phyloP scores from a whole-genome alignment of 208 protist genomes.

The Leishmania tarentolae region DNA sequence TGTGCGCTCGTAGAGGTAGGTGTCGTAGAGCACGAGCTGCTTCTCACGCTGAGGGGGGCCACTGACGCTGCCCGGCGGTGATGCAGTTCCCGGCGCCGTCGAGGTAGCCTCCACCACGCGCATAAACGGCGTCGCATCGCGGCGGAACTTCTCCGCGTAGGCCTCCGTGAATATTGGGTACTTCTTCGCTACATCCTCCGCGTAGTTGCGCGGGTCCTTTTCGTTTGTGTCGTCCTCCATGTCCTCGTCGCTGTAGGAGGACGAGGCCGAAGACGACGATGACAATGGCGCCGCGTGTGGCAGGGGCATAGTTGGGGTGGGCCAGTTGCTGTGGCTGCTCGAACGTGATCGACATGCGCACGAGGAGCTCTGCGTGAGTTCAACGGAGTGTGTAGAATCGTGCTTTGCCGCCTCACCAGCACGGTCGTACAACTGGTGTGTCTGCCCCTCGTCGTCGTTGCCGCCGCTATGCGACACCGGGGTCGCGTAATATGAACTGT shows the following conservation, averaged over 20 bases:
- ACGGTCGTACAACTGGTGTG: neutral
- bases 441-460: slow-evolving; percentile 14
- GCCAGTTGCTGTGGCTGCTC: slow-evolving; percentile 33
- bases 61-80: slow-evolving; percentile 8
- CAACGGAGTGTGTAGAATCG: slow-evolving; percentile 17
- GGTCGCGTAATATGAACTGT: slow-evolving; percentile 26
- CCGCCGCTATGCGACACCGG: slow-evolving; percentile 10
- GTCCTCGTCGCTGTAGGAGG: slow-evolving; percentile 28
- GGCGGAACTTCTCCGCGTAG: slow-evolving; percentile 50
- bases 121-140: slow-evolving; percentile 58
- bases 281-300: slow-evolving; percentile 15
- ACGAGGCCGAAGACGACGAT: slow-evolving; percentile 18
- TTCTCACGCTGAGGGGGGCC: slow-evolving; percentile 9
- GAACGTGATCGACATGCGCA: slow-evolving; percentile 26
- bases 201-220: slow-evolving; percentile 34
- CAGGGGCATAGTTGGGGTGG: slow-evolving; percentile 17
- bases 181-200: slow-evolving; percentile 45
- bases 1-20: slow-evolving; percentile 56
- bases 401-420: neutral
- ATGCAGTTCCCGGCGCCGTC: neutral
- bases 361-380: slow-evolving; percentile 28
- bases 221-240: slow-evolving; percentile 34
- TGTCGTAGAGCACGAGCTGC: slow-evolving; percentile 65
- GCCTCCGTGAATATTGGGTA: slow-evolving; percentile 66
- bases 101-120: slow-evolving; percentile 28